phyloP scores from a whole-genome alignment of 1,284 basidiomycete species.

The Moesziomyces parantarcticus region DNA sequence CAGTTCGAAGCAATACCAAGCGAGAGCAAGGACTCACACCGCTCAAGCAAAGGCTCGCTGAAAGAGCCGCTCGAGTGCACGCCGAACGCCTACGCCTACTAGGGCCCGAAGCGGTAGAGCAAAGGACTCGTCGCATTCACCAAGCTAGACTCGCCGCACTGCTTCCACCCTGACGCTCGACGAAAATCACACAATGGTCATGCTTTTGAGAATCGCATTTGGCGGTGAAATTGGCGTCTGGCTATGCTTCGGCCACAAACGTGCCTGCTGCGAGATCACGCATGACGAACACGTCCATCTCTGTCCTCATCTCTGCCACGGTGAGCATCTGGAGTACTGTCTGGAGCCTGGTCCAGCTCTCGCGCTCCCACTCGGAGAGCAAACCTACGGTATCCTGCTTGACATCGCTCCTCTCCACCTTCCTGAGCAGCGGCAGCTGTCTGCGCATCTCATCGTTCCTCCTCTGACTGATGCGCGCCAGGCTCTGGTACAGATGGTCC shows the following conservation, averaged over 20 bases:
- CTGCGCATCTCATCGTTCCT: conserved; percentile 56
- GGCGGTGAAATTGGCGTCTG: neutral
- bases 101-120: no score
- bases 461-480: conserved; percentile 50
- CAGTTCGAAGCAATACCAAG: conserved; percentile 56
- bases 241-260: conserved; percentile 16
- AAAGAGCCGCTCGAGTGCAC: neutral
- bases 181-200: no score
- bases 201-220: no score
- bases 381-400: conserved; percentile 52
- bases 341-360: conserved; percentile 45
- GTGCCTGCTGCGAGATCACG: conserved; percentile 41
- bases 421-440: conserved; percentile 51
- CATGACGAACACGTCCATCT: conserved; percentile 55
- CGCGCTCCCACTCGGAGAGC: conserved; percentile 56
- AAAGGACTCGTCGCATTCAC: no score
- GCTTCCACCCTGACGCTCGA: no score
- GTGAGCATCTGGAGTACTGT: conserved; percentile 41
- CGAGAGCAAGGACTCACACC: conserved; percentile 64
- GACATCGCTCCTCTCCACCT: conserved; percentile 61
- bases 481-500: conserved; percentile 62
- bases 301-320: conserved; percentile 52
- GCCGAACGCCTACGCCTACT: no score
- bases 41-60: neutral
- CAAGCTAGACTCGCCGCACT: no score